These are phyloP conservation scores for Geotrichum macrosporum DNA, from an alignment of 1,139 yeast genomes.

Conservation along the genomic window DNA sequence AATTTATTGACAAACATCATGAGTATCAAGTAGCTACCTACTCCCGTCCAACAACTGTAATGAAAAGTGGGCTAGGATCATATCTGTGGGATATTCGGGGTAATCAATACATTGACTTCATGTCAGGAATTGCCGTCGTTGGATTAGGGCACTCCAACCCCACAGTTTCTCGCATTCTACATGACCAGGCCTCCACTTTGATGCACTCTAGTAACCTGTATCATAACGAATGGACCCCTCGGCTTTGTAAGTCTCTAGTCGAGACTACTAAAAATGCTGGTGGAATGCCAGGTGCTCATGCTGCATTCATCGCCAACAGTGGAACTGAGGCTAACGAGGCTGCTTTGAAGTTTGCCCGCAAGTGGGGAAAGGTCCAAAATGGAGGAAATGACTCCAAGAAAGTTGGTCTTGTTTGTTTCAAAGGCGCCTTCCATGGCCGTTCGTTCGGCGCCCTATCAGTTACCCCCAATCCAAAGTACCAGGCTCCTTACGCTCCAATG, in stretches of 20 bases:
- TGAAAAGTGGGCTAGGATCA: constrained; percentile 73
- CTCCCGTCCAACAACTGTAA: constrained; percentile 58
- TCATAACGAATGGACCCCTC: constrained; percentile 80
- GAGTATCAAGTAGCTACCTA: constrained; percentile 77
- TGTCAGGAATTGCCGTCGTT: constrained; percentile 97
- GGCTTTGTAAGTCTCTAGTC: constrained; percentile 66
- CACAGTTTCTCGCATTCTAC: constrained; percentile 62
- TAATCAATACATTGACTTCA: constrained; percentile 77
- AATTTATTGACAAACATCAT: constrained; percentile 41
- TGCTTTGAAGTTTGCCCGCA: constrained; percentile 91
- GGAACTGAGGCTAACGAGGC: constrained; percentile 99
- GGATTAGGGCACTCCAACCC: constrained; percentile 83
- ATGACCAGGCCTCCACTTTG: constrained; percentile 66
- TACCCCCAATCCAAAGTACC: constrained; percentile 89
- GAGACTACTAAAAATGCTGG: constrained; percentile 63
- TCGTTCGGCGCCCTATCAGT: constrained; percentile 90
- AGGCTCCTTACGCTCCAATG: constrained; percentile 82
- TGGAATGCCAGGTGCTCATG: constrained; percentile 74
- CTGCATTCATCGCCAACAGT: constrained; percentile 85
- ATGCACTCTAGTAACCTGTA: constrained; percentile 83
- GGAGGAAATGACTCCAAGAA: constrained; percentile 52
- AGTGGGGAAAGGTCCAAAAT: constrained; percentile 52
- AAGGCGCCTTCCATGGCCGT: constrained; percentile 90
- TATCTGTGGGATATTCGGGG: constrained; percentile 72
- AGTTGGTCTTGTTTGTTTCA: constrained; percentile 61